Conservation (phyloP, 2,329 filamentous ascomycete species). For the Proliferodiscus dingleyae region DNA sequence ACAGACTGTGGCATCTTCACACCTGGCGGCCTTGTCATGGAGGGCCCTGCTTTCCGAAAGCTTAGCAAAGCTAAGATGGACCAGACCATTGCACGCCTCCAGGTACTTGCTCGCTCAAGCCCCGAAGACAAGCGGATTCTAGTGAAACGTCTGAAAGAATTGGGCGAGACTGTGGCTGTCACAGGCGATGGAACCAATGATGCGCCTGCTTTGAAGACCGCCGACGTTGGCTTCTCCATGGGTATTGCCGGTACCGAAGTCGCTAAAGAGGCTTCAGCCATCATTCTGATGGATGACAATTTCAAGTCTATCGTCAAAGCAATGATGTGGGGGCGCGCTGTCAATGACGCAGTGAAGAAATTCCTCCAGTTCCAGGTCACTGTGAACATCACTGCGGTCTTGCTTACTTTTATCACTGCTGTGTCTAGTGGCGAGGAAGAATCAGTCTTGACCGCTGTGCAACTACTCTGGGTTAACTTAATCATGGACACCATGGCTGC, state of each 20-base stretch:
- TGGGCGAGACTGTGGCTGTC: constrained; percentile 62
- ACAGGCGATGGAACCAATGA: constrained; percentile 65
- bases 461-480: constrained; percentile 77
- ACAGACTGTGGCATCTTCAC: constrained; percentile 61
- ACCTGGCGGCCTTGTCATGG: constrained; percentile 57
- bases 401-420: constrained; percentile 72
- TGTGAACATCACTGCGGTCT: constrained; percentile 75
- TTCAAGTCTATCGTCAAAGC: constrained; percentile 59
- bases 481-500: constrained; percentile 85
- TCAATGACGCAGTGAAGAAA: constrained; percentile 50
- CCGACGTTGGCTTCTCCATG: constrained; percentile 65
- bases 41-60: constrained; percentile 62
- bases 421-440: constrained; percentile 58
- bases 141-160: constrained; percentile 57
- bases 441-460: constrained; percentile 72
- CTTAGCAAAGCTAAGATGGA: constrained; percentile 56
- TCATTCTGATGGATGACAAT: constrained; percentile 60
- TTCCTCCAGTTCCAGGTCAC: constrained; percentile 57
- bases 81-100: constrained; percentile 54
- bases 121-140: constrained; percentile 65
- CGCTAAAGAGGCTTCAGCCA: constrained; percentile 56
- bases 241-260: constrained; percentile 62
- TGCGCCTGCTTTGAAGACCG: constrained; percentile 59
- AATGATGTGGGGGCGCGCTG: constrained; percentile 56
- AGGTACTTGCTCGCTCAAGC: constrained; percentile 63